Conservation (phyloP, 306 rosid genomes). For the Vigna mungo region DNA sequence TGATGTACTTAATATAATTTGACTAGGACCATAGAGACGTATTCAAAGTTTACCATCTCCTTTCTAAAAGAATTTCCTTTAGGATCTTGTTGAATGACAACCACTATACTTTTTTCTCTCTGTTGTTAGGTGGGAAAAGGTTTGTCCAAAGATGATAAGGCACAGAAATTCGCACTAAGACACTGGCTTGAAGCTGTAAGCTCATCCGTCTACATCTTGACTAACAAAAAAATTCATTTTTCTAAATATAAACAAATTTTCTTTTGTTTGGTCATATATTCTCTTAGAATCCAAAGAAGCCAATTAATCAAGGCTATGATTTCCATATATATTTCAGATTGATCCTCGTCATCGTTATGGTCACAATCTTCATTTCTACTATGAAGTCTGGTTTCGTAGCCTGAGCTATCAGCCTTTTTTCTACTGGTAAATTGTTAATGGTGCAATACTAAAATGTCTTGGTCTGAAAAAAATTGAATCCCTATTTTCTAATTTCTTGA, state of each 20-base stretch:
- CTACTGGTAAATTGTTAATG: slow-evolving; percentile 63
- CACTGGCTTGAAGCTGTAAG: slow-evolving; percentile 99
- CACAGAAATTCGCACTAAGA: slow-evolving; percentile 72
- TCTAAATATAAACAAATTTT: neutral
- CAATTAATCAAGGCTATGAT: slow-evolving; percentile 6
- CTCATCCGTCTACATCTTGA: slow-evolving; percentile 21
- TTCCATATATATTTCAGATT: slow-evolving; percentile 56
- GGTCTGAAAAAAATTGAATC: neutral
- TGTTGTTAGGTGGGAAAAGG: slow-evolving; percentile 80
- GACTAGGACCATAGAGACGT: slow-evolving; percentile 45
- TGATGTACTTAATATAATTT: slow-evolving; percentile 28
- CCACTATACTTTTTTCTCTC: neutral
- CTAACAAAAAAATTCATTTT: slow-evolving; percentile 1
- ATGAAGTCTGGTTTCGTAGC: slow-evolving; percentile 71
- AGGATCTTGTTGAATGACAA: slow-evolving; percentile 22
- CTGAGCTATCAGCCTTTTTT: slow-evolving; percentile 82
- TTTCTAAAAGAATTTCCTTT: slow-evolving; percentile 5
- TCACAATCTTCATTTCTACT: slow-evolving; percentile 82
- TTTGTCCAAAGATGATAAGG: slow-evolving; percentile 75
- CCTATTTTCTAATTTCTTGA: slow-evolving; percentile 9
- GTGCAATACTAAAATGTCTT: neutral
- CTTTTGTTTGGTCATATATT: slow-evolving; percentile 15
- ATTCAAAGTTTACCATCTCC: slow-evolving; percentile 39
- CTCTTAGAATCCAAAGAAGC: slow-evolving; percentile 29
- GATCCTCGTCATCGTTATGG: slow-evolving; percentile 97